Percentiles rank a stretch among this genome's conserved stretches.
These are phyloP conservation scores for Pythium rishiriense DNA, from an alignment of 352 stramenopile species.

Conservation along the genomic window DNA sequence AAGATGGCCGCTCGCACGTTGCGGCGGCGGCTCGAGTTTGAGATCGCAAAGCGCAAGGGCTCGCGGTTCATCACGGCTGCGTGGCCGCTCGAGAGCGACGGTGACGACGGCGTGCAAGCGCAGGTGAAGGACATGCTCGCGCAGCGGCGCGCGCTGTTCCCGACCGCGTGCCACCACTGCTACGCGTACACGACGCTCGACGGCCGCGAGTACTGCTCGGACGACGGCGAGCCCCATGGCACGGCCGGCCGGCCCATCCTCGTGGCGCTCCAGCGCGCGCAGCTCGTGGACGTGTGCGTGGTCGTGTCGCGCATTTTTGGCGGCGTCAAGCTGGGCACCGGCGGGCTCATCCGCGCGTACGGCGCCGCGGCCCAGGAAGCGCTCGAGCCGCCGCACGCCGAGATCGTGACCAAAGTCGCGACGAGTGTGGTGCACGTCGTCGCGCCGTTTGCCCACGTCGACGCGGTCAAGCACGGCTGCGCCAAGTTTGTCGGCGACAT, in stretches of 20 bases:
- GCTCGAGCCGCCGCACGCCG: conserved; percentile 38
- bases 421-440: conserved; percentile 37
- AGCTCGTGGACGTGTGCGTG: conserved; percentile 72
- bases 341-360: conserved; percentile 75
- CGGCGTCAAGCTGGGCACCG: conserved; percentile 68
- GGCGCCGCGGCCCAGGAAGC: conserved; percentile 54
- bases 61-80: conserved; percentile 77
- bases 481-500: conserved; percentile 45
- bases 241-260: conserved; percentile 74
- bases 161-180: conserved; percentile 71
- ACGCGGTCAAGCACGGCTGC: conserved; percentile 52
- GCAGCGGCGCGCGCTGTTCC: conserved; percentile 44
- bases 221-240: conserved; percentile 76
- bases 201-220: conserved; percentile 58
- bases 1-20: conserved; percentile 38
- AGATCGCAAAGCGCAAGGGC: conserved; percentile 81
- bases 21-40: conserved; percentile 52
- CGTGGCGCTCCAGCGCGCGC: conserved; percentile 47
- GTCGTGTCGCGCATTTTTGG: conserved; percentile 78
- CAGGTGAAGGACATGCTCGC: conserved; percentile 53
- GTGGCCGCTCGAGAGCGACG: conserved; percentile 42
- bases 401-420: conserved; percentile 56
- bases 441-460: conserved; percentile 38
- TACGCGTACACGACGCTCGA: conserved; percentile 63
- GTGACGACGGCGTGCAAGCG: conserved; percentile 23